phyloP scores from a whole-genome alignment of 2,329 filamentous ascomycete species.

The Magnaporthales sp. region DNA sequence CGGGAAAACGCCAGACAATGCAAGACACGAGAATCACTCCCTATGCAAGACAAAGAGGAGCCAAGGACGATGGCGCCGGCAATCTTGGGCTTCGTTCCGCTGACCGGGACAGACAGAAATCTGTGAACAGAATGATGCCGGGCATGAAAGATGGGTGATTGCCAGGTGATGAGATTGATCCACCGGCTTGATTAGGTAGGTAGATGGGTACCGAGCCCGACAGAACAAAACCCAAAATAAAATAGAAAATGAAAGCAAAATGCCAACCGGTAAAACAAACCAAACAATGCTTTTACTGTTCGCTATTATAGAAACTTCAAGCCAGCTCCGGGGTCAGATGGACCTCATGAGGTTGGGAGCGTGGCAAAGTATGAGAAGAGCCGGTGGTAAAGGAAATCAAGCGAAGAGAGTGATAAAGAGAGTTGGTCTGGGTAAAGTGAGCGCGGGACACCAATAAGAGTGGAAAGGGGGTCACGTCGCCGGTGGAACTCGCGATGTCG shows the following conservation, averaged over 20 bases:
- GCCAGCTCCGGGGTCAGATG: neutral
- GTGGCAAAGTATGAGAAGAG: neutral
- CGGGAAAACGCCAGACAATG: neutral
- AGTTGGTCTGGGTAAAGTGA: neutral
- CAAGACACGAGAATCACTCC: neutral
- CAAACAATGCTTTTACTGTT: neutral
- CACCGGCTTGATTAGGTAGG: neutral
- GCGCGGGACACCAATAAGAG: neutral
- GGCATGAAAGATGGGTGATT: neutral
- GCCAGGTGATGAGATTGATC: neutral
- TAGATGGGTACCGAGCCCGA: neutral
- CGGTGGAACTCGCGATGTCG: neutral
- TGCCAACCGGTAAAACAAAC: neutral
- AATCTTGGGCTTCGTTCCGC: neutral
- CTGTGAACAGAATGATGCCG: neutral
- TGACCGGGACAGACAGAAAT: neutral
- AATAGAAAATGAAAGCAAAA: conserved; percentile 4
- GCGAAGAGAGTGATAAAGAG: neutral
- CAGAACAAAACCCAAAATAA: neutral
- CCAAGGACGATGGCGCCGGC: neutral
- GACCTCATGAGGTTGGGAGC: neutral
- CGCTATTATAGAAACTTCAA: neutral
- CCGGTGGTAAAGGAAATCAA: neutral
- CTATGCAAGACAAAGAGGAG: neutral
- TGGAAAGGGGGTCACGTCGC: neutral